Evolutionary conservation across 2,329 filamentous ascomycete genomes (phyloP).

Genomic region (Teratosphaeria zuluensis): DNA sequence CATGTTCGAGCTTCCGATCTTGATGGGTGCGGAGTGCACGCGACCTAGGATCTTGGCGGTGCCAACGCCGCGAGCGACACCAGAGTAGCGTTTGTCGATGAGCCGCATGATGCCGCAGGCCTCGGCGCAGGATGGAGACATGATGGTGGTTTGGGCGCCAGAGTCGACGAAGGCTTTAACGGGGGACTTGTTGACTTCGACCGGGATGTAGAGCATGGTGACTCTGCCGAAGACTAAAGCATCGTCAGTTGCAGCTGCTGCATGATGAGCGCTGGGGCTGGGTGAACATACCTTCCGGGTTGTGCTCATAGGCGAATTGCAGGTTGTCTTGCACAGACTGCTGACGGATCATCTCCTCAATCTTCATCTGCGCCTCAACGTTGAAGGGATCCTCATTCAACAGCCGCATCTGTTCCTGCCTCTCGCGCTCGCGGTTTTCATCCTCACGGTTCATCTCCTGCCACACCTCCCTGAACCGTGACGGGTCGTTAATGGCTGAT

Average conservation of each 20-base stretch:
- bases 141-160: constrained; percentile 94
- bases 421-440: constrained; percentile 61
- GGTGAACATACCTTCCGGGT: constrained; percentile 68
- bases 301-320: constrained; percentile 93
- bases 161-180: constrained; percentile 97
- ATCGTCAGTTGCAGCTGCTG: constrained; percentile 2
- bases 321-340: constrained; percentile 91
- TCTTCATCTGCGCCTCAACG: constrained; percentile 77
- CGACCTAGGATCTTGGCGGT: constrained; percentile 90
- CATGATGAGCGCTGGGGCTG: not conserved
- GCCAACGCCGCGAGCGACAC: constrained; percentile 85
- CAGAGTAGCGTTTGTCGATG: constrained; percentile 83
- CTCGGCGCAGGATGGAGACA: constrained; percentile 89
- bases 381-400: constrained; percentile 94
- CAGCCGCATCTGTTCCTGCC: constrained; percentile 71
- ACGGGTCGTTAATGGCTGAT: constrained; percentile 63
- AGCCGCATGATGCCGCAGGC: constrained; percentile 92
- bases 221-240: constrained; percentile 77
- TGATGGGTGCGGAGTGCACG: constrained; percentile 90
- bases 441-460: constrained; percentile 59
- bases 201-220: constrained; percentile 91
- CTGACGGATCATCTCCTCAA: constrained; percentile 94
- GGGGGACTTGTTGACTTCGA: constrained; percentile 84
- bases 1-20: constrained; percentile 76
- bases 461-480: constrained; percentile 65